Base-by-base conservation (phyloP, 345 rosid species). In the Cardamine resedifolia region DNA sequence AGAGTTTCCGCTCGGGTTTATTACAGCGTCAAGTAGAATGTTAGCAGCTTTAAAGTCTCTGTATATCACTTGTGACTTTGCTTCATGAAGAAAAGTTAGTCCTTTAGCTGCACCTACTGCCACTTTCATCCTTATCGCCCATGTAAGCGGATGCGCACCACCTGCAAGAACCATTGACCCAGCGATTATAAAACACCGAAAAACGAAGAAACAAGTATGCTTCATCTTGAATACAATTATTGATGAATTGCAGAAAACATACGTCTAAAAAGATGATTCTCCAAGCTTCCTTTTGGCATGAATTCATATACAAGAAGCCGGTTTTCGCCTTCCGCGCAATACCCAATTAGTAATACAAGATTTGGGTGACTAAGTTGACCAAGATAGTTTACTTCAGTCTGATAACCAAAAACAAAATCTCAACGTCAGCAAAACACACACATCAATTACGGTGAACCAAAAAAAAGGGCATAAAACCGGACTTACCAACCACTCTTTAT, bases 401-500 rank as follows among this genome's bases (percentile, higher is more conserved):
- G 91, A 45, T 31, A 10, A 59, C 24, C 3, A 2, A 43, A 70
- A n/a, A 71, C 39, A 75, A 28, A 3, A 66, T 28, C 45, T 57
- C 30, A 53, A 26, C 56, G 19, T 70, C 41, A 64, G 45, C 71
- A 53, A 70, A 18, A 43, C 70, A 66, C 34, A 10, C 21, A 45
- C 45, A 64, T 49, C 16, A 19, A 64, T 30, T 19, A 72, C 23
- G 5, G 20, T 8, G 11, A 62, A 33, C 5, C 8, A 11, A 26
- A 31, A 30, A 30, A 11, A 18, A 18, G 24, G n/a, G 59, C 79
- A 76, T 23, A 83, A 44, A 92, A 81, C 63, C 76, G 83, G 68
- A 41, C 85, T 91, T 45, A 95, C 99, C 97, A 95, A 65, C 99
- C 99, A 95, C 85, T 95, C 99, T 83, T 95, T 91, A 82, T 95